Conservation (phyloP, 2,329 filamentous ascomycete species). For the Ophiostoma piceae region DNA sequence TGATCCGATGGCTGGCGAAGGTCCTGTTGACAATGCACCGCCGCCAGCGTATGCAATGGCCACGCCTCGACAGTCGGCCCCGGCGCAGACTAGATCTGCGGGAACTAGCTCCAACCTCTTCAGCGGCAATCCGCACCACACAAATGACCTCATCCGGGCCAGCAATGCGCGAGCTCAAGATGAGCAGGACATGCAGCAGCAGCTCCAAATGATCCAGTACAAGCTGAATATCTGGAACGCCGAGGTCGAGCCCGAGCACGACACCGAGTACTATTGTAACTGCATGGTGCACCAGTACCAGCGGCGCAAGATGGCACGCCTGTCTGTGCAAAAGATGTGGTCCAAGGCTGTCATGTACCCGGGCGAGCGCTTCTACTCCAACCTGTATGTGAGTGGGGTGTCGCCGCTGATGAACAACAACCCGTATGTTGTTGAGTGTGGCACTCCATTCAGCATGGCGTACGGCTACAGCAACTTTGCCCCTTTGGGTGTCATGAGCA, state of each 20-base stretch:
- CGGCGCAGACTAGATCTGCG: neutral
- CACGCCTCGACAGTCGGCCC: neutral
- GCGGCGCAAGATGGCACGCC: constrained; percentile 35
- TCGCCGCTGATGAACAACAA: constrained; percentile 26
- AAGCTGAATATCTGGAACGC: constrained; percentile 40
- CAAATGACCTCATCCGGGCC: constrained; percentile 18
- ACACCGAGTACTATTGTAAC: constrained; percentile 37
- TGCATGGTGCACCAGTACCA: constrained; percentile 41
- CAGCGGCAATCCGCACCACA: constrained; percentile 13
- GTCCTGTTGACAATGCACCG: neutral
- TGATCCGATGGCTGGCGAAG: neutral
- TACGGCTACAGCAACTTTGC: neutral
- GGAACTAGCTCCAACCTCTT: neutral
- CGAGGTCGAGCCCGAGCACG: constrained; percentile 45
- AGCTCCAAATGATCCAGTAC: constrained; percentile 38
- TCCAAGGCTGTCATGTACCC: constrained; percentile 45
- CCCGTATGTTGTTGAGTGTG: constrained; percentile 12
- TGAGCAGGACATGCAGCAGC: constrained; percentile 41
- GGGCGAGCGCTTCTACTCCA: constrained; percentile 33
- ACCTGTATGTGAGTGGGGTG: constrained; percentile 15
- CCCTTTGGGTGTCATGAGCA: neutral
- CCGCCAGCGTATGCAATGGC: neutral
- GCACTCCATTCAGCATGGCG: constrained; percentile 11
- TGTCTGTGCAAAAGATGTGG: constrained; percentile 40
- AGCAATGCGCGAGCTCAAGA: constrained; percentile 13